Evolutionary conservation across 352 stramenopile genomes (phyloP), one percentile per base, ranked within the genome.

Genomic region (Blastocystis sp.): DNA sequence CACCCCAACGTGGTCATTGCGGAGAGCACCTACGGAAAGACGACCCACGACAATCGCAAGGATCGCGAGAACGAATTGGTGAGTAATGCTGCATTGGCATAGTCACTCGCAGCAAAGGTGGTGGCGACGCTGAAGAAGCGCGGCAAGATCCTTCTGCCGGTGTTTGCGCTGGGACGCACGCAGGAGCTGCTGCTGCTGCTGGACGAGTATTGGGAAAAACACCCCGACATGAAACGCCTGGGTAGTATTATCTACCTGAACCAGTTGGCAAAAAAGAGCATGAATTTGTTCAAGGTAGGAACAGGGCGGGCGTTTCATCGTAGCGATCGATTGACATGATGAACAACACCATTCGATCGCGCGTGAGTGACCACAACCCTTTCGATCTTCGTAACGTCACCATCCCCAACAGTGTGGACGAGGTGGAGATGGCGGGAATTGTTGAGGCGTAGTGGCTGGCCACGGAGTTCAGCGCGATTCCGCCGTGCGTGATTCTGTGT

Each of bases 271-370:
- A 66, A 69, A 64, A 84, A 84, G 52, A 84, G 74, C 61, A 84
- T 84, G 74, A 84, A 69, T 34, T 52, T 84, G 61, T 84, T 84
- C 52, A 68, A 84, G 61, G 74, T 48, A 59, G n/a, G 21, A 11
- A 2, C 21, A 52, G 10, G n/a, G 45, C 64, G 34, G 43, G 21
- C 40, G n/a, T 54, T 21, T 54, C 64, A 74, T 42, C 14, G 48
- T 74, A 74, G 64, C 34, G 95, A 21, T 99, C 98, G 91, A 97
- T 98, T 78, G 99, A 99, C 90, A 98, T 98, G 95, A 99, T 99
- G 97, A 99, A 99, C 92, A 93, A 96, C 7, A 93, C 97, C 80
- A 98, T 96, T 84, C 89, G 92, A 38, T 74, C 70, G 0, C n/a
- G 28, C 34, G 60, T 81, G 11, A 81, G 70, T 81, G 70, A 81